These are phyloP conservation scores for Hemileia vastatrix DNA, from an alignment of 1,284 basidiomycete species.

Conservation along the genomic window DNA sequence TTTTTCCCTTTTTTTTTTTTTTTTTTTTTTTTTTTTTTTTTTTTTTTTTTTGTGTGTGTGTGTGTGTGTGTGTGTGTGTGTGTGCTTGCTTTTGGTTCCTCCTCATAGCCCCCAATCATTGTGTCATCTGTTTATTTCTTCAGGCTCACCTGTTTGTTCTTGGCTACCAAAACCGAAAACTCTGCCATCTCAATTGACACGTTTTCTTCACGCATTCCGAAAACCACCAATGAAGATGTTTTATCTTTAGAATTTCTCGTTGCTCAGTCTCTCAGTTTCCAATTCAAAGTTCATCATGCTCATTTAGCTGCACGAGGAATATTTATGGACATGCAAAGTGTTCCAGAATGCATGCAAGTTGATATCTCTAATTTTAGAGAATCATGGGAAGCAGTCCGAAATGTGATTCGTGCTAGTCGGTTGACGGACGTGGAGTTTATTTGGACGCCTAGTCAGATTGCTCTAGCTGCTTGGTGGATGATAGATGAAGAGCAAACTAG, in stretches of 20 bases:
- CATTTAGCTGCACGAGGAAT: constrained; percentile 83
- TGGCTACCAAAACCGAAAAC: constrained; percentile 95
- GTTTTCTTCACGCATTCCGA: constrained; percentile 70
- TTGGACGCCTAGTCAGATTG: constrained; percentile 86
- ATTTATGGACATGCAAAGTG: constrained; percentile 77
- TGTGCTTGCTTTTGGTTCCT: constrained; percentile 1
- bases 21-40: neutral
- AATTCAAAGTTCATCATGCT: constrained; percentile 84
- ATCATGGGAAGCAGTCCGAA: constrained; percentile 50
- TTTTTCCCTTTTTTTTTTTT: neutral
- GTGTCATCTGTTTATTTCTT: neutral
- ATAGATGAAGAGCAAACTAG: constrained; percentile 56
- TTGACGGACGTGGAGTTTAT: constrained; percentile 85
- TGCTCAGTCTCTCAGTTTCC: constrained; percentile 81
- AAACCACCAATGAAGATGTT: constrained; percentile 61
- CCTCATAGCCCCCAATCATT: neutral
- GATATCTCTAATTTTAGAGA: neutral
- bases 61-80: too few relatives aligned
- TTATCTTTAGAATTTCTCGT: constrained; percentile 90
- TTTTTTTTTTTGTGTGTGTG: too few relatives aligned
- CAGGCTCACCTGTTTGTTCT: constrained; percentile 88
- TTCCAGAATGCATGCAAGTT: constrained; percentile 28
- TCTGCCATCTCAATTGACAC: constrained; percentile 73
- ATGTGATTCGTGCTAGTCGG: constrained; percentile 60
- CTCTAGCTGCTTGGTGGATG: constrained; percentile 67